A percentile compares a stretch with the other conserved stretches of the same genome.
Conservation (phyloP, 768 basidiomycete genomes). For the Neoboletus subvelutipes region DNA sequence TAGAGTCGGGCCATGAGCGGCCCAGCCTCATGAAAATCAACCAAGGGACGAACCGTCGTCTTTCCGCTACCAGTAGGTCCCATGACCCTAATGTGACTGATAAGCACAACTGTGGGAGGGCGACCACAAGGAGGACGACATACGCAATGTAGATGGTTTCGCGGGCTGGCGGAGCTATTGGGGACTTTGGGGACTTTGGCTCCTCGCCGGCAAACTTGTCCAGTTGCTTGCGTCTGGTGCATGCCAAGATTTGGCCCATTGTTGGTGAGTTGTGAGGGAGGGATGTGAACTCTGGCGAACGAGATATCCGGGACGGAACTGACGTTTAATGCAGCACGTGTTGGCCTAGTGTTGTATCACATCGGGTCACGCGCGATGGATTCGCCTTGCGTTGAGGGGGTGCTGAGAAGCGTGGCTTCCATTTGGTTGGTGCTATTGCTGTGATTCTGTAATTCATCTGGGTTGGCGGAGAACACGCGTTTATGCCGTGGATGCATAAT, state of each 20-base stretch:
- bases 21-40: background rate
- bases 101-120: conserved; percentile 18
- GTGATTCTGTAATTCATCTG: conserved; percentile 20
- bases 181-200: conserved; percentile 20
- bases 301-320: conserved; percentile 29
- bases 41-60: conserved; percentile 30
- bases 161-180: conserved; percentile 12
- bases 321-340: conserved; percentile 31
- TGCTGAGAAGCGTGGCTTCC: conserved; percentile 28
- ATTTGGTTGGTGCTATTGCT: conserved; percentile 14
- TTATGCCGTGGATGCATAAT: conserved; percentile 13
- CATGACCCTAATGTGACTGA: conserved; percentile 32
- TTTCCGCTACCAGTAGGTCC: conserved; percentile 37
- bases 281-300: conserved; percentile 12
- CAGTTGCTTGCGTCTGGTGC: conserved; percentile 26
- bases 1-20: conserved; percentile 14
- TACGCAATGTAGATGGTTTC: conserved; percentile 33
- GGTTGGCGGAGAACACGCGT: conserved; percentile 18
- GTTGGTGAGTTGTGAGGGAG: conserved; percentile 19
- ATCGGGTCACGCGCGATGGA: conserved; percentile 27
- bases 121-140: conserved; percentile 6
- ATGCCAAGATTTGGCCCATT: conserved; percentile 31
- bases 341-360: conserved; percentile 28
- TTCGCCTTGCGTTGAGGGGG: conserved; percentile 27
- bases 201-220: conserved; percentile 28